phyloP scores from a whole-genome alignment of 1,284 basidiomycete genomes.

The Anthracocystis setariae region DNA sequence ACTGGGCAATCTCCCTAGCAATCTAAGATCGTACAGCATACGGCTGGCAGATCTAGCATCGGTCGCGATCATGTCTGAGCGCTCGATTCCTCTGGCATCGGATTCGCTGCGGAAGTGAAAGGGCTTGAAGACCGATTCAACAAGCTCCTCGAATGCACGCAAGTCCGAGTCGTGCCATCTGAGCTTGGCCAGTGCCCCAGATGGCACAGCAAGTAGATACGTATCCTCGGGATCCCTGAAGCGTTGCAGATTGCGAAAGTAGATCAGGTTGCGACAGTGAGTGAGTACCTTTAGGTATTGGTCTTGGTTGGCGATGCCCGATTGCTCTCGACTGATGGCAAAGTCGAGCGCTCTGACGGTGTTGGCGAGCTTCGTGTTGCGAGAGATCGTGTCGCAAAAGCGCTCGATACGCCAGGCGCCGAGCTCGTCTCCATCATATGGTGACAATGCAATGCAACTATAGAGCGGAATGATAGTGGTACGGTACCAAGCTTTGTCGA shows the following conservation, averaged over 20 bases:
- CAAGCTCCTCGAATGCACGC: conserved; percentile 38
- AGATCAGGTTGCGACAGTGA: conserved; percentile 40
- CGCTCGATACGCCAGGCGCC: conserved; percentile 34
- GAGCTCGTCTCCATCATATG: conserved; percentile 18
- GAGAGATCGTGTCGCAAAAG: conserved; percentile 38
- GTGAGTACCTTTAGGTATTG: conserved; percentile 35
- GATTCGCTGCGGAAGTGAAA: conserved; percentile 31
- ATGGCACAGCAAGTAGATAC: conserved; percentile 29
- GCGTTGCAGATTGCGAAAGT: conserved; percentile 39
- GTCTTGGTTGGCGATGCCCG: conserved; percentile 34
- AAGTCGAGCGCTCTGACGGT: conserved; percentile 39
- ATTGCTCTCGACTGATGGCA: conserved; percentile 36
- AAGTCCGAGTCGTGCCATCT: conserved; percentile 40
- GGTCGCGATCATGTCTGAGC: conserved; percentile 28
- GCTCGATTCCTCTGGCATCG: conserved; percentile 28
- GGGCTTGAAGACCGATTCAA: conserved; percentile 42
- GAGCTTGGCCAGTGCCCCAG: conserved; percentile 20
- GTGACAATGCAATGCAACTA: conserved; percentile 28
- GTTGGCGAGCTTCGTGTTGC: conserved; percentile 26
- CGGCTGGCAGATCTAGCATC: conserved; percentile 25
- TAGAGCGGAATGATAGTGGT: conserved; percentile 22
- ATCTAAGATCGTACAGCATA: conserved; percentile 30
- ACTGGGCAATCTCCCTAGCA: conserved; percentile 27
- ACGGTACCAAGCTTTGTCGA: conserved; percentile 29
- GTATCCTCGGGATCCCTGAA: conserved; percentile 30